Evolutionary conservation across 805 yeast genomes (phyloP).

Genomic region (Lipomyces chichibuensis): DNA sequence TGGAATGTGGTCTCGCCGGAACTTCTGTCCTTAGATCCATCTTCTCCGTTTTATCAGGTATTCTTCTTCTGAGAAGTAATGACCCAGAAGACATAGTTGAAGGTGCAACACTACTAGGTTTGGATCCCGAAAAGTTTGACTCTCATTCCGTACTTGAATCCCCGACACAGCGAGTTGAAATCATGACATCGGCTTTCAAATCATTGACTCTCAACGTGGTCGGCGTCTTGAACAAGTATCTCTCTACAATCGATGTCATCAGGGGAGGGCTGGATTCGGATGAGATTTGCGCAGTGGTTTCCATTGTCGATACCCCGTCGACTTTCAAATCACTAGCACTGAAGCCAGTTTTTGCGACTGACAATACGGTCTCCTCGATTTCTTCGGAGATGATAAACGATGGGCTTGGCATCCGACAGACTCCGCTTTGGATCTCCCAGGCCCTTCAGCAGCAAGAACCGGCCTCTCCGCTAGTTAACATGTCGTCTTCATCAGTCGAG

Average conservation of each 20-base stretch:
- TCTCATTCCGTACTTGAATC: constrained; percentile 28
- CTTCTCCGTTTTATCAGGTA: constrained; percentile 46
- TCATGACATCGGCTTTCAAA: constrained; percentile 44
- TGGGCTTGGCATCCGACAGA: constrained; percentile 43
- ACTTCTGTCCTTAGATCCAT: constrained; percentile 42
- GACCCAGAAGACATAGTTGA: constrained; percentile 45
- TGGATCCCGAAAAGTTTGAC: constrained; percentile 42
- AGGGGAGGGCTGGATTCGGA: constrained; percentile 39
- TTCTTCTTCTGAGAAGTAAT: constrained; percentile 46
- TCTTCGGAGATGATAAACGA: constrained; percentile 45
- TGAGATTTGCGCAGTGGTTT: constrained; percentile 45
- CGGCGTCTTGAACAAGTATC: constrained; percentile 43
- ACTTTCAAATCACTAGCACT: constrained; percentile 39
- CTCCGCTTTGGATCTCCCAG: constrained; percentile 38
- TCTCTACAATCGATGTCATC: constrained; percentile 38
- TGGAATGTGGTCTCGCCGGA: constrained; percentile 44
- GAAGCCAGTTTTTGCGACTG: constrained; percentile 42
- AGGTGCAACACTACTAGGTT: constrained; percentile 48
- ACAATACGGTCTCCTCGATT: constrained; percentile 45
- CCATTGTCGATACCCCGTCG: constrained; percentile 44
- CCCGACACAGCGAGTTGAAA: constrained; percentile 33
- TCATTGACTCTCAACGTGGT: constrained; percentile 44
- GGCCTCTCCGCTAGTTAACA: constrained; percentile 16
- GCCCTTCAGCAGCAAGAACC: constrained; percentile 25
- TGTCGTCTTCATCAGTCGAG: constrained; percentile 17